phyloP scores from a whole-genome alignment of 768 basidiomycete genomes.

The Hypholoma fasciculare region DNA sequence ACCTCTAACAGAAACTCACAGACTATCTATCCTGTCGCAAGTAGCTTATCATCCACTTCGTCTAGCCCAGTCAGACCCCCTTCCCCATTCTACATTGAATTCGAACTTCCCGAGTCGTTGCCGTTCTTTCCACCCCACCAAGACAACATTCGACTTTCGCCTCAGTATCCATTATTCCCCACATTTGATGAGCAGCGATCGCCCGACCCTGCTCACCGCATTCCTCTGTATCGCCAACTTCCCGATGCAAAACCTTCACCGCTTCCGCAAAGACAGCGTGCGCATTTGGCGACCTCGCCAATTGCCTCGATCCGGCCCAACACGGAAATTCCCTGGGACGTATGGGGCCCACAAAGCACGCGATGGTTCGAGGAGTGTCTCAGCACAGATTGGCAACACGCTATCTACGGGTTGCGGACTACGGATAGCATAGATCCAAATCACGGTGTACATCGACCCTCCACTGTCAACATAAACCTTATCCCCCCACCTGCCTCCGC shows the following conservation, averaged over 20 bases:
- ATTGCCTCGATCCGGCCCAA: constrained; percentile 7
- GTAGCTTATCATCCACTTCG: constrained; percentile 8
- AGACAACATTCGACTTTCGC: neutral
- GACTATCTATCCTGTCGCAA: neutral
- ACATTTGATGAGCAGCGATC: constrained; percentile 18
- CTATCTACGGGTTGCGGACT: constrained; percentile 50
- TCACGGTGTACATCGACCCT: neutral
- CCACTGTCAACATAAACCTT: neutral
- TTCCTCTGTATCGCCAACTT: neutral
- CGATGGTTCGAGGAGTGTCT: constrained; percentile 54
- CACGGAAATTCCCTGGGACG: constrained; percentile 41
- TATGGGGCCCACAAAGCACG: constrained; percentile 52
- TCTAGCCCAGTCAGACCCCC: neutral
- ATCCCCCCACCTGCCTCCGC: neutral
- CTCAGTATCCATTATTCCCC: constrained; percentile 27
- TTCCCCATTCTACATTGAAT: neutral
- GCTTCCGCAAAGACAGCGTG: neutral
- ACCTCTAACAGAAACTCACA: neutral
- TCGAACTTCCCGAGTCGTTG: neutral
- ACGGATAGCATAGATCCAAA: constrained; percentile 38
- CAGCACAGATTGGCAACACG: constrained; percentile 57
- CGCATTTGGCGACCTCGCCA: neutral
- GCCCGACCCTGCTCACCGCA: neutral
- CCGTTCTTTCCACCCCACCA: neutral
- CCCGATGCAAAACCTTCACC: neutral